phyloP scores from a whole-genome alignment of 1,284 basidiomycete genomes.

The Phellopilus nigrolimitatus region DNA sequence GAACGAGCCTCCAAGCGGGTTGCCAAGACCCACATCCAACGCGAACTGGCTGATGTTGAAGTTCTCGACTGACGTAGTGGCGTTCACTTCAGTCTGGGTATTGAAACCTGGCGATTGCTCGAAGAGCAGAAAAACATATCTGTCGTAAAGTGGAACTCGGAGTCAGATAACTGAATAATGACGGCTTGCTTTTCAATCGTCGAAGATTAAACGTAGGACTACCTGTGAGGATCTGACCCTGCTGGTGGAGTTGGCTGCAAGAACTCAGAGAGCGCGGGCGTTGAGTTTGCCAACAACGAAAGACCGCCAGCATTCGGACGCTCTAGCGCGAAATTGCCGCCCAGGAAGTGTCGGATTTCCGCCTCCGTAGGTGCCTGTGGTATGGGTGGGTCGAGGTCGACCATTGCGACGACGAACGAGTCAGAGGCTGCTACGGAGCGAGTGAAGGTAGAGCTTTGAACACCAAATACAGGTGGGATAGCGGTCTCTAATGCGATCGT shows the following conservation, averaged over 20 bases:
- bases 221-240: conserved; percentile 47
- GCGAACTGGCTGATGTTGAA: conserved; percentile 31
- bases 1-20: conserved; percentile 31
- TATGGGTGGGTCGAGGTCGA: conserved; percentile 48
- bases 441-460: not conserved
- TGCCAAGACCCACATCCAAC: conserved; percentile 26
- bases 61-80: conserved; percentile 25
- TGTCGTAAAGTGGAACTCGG: conserved; percentile 15
- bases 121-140: conserved; percentile 29
- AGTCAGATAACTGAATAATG: not conserved
- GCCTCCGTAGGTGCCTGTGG: conserved; percentile 36
- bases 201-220: conserved; percentile 18
- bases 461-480: conserved; percentile 18
- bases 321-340: conserved; percentile 35
- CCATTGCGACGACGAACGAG: conserved; percentile 39
- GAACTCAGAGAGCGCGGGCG: conserved; percentile 38
- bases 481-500: conserved; percentile 16
- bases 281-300: conserved; percentile 33
- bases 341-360: conserved; percentile 43
- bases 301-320: conserved; percentile 20
- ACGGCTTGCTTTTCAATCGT: conserved; percentile 3
- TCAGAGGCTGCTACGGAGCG: not conserved
- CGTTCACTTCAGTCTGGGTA: conserved; percentile 23
- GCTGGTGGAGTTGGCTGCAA: conserved; percentile 37
- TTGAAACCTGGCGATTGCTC: conserved; percentile 28